phyloP scores from a whole-genome alignment of 1,139 yeast genomes.

The Debaryomycetaceae sp. region DNA sequence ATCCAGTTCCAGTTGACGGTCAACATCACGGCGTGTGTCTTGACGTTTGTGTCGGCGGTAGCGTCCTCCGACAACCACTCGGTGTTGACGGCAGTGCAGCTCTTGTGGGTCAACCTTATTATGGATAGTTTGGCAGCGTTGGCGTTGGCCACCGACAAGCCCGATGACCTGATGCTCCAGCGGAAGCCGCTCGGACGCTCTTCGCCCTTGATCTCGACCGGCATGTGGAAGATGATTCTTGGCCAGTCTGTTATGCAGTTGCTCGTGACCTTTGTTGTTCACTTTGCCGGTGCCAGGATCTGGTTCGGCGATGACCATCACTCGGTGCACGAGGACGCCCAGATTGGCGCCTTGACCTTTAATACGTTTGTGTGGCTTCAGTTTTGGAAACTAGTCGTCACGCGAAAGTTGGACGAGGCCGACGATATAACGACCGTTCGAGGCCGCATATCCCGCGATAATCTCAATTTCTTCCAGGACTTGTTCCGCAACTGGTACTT shows the following conservation, averaged over 20 bases:
- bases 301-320: constrained; percentile 37
- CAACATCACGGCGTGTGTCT: constrained; percentile 85
- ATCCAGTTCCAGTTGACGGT: constrained; percentile 95
- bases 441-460: constrained; percentile 46
- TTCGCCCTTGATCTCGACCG: constrained; percentile 71
- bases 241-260: constrained; percentile 80
- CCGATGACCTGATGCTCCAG: constrained; percentile 68
- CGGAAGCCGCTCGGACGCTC: constrained; percentile 79
- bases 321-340: constrained; percentile 38
- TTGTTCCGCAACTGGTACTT: constrained; percentile 77
- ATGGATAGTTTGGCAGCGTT: constrained; percentile 98
- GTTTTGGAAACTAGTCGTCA: constrained; percentile 83
- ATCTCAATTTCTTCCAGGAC: constrained; percentile 75
- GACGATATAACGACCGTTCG: constrained; percentile 49
- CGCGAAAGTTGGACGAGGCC: constrained; percentile 86
- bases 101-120: constrained; percentile 92
- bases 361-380: constrained; percentile 98
- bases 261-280: constrained; percentile 63
- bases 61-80: constrained; percentile 69
- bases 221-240: constrained; percentile 98
- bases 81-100: constrained; percentile 92
- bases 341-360: constrained; percentile 77
- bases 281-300: constrained; percentile 62
- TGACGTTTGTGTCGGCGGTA: constrained; percentile 91
- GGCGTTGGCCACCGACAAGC: constrained; percentile 96